A percentile compares a stretch with the other conserved stretches of the same genome.
Evolutionary conservation across 352 stramenopile genomes (phyloP).

Genomic region (Phytophthora chlamydospora): DNA sequence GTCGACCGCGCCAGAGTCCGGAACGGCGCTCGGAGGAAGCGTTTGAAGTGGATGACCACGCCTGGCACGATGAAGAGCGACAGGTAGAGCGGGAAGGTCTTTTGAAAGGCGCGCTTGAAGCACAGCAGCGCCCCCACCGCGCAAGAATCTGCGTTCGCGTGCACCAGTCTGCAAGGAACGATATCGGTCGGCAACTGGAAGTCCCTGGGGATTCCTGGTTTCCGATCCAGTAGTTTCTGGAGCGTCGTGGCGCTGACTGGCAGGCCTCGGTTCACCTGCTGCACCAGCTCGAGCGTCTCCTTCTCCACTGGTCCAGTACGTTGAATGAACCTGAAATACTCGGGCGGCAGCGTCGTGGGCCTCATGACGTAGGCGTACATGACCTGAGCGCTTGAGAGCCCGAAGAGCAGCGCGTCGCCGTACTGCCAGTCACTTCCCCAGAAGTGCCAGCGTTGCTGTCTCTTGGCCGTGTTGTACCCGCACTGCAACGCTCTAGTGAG

Average conservation of each 20-base stretch:
- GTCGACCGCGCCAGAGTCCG: slow-evolving; percentile 59
- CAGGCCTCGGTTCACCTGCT: slow-evolving; percentile 58
- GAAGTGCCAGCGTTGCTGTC: slow-evolving; percentile 84
- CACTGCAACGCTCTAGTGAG: slow-evolving; percentile 83
- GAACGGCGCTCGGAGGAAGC: slow-evolving; percentile 69
- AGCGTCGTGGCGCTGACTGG: slow-evolving; percentile 50
- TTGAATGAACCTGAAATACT: slow-evolving; percentile 88
- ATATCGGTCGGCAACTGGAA: slow-evolving; percentile 38
- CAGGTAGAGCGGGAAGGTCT: slow-evolving; percentile 82
- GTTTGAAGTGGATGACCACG: slow-evolving; percentile 84
- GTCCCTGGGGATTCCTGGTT: slow-evolving; percentile 36
- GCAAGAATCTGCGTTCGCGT: slow-evolving; percentile 61
- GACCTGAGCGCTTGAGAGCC: slow-evolving; percentile 75
- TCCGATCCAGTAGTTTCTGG: slow-evolving; percentile 51
- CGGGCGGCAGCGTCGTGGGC: slow-evolving; percentile 63
- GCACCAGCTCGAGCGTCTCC: slow-evolving; percentile 72
- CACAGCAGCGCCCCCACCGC: slow-evolving; percentile 48
- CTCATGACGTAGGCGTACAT: slow-evolving; percentile 91
- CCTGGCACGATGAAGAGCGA: slow-evolving; percentile 86
- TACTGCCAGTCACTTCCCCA: slow-evolving; percentile 88
- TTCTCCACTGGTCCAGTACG: slow-evolving; percentile 67
- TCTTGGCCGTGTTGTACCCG: slow-evolving; percentile 87
- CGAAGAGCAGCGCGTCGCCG: slow-evolving; percentile 83
- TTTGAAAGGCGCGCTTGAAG: slow-evolving; percentile 65
- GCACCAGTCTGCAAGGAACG: slow-evolving; percentile 69